Base-by-base conservation (phyloP, 2,329 filamentous ascomycete genomes). In the Chrysosporium keratinophilum region DNA sequence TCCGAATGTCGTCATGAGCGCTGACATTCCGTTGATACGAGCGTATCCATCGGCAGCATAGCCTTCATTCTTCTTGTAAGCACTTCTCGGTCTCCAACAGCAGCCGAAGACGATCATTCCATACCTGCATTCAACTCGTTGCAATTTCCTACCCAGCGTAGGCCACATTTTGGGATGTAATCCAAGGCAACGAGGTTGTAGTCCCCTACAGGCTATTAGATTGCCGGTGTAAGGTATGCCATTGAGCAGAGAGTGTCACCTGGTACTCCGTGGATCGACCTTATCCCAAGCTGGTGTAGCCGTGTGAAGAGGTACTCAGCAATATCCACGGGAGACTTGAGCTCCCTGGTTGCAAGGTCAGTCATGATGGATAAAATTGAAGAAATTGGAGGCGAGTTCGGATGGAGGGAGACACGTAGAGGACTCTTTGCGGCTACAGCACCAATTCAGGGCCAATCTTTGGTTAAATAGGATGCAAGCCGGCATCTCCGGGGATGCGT, bases 1-100 rank as follows among this genome's bases (percentile, higher is more conserved):
- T 50, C 85, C 86, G 58, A 87, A 87, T 0, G 84, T 87, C 41
- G 85, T 88, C 60, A 88, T 56, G 43, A 88, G 69, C 28, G 84
- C 83, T 1, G 77, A 77, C 42, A 87, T 80, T 43, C 83, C 81
- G 59, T 83, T 84, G 58, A 86, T 77, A 57, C 85, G 78, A 54
- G 83, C 83, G 63, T 88, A 88, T 23, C 84, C 85, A 68, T 88
- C 85, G 17, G 85, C 83, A 31, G 85, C 84, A 63, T 88, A 88
- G 23, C 81, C 84, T 69, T 80, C 12, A 37, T 23, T 63, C 23
- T 44, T 33, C 23, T 49, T 37, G 37, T 46, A 55, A 62, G 54
- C 56, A 60, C 37, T 15, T 14, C 3, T 41, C 12, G 23, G 3
- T 19, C 37, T n/a, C 50, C 11, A 41, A 58, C 44, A 62, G 60